Evolutionary conservation across 1,284 basidiomycete species (phyloP).

Genomic region (Somion occarium): DNA sequence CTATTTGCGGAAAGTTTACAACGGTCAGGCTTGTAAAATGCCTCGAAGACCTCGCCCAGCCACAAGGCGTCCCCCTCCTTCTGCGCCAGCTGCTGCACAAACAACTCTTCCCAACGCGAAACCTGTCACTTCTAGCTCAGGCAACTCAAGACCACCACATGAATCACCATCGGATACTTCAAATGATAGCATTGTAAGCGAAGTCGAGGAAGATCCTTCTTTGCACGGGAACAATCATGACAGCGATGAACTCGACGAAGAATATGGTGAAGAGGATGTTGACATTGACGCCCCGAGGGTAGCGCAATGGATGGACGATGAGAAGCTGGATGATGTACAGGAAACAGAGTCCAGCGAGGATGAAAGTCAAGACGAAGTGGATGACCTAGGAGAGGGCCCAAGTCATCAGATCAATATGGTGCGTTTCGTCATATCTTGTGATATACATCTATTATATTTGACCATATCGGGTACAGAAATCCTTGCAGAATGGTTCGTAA

Average conservation of each 20-base stretch:
- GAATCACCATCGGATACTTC: not conserved
- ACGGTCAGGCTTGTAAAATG: constrained; percentile 15
- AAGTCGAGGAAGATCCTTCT: constrained; percentile 7
- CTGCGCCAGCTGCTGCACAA: not conserved
- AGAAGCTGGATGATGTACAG: constrained; percentile 25
- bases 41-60: constrained; percentile 28
- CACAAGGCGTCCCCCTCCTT: constrained; percentile 16
- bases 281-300: constrained; percentile 27
- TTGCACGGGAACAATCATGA: constrained; percentile 15
- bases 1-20: too few species aligned
- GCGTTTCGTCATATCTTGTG: constrained; percentile 7
- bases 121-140: not conserved
- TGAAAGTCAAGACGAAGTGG: constrained; percentile 15
- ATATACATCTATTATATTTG: not conserved
- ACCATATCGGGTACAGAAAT: constrained; percentile 26
- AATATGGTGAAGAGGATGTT: constrained; percentile 17
- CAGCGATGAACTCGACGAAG: constrained; percentile 2
- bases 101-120: not conserved
- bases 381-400: constrained; percentile 6
- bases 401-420: constrained; percentile 16
- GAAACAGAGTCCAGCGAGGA: constrained; percentile 15
- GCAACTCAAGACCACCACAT: constrained; percentile 3
- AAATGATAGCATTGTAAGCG: constrained; percentile 7
- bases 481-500: constrained; percentile 31
- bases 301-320: constrained; percentile 32